Evolutionary conservation across 208 protist species (phyloP), one percentile per base, ranked within the genome.

Genomic region (Vickermania spadyakhi): DNA sequence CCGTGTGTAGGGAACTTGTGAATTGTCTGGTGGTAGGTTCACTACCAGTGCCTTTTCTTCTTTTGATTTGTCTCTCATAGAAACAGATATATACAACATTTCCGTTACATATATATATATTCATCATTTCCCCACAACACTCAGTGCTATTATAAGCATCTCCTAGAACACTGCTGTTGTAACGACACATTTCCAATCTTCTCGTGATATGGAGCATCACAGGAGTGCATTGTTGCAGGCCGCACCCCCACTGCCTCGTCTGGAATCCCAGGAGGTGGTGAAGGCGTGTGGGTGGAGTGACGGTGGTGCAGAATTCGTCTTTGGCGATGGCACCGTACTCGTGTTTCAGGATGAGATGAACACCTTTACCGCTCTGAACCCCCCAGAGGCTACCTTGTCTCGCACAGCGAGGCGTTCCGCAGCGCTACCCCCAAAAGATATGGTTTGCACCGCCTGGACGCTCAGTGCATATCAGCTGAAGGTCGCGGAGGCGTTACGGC

Each of bases 321-420:
- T 75, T 61, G 75, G 67, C n/a, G 87, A 94, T 58, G 81, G 84
- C 52, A 86, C 83, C 11, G 75, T 94, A 1, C 68, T 94, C 18
- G 81, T 81, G 13, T 94, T 94, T 53, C 66, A 71, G 23, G 81
- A 94, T 62, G 22, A 75, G 52, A 94, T 94, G 87, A 77, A 84
- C 72, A 91, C 84, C 7, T 91, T 90, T 59, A 84, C 89, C 18
- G 79, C 79, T 14, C 67, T 93, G 18, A 54, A 51, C 36, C 61
- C 64, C 22, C 55, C 36, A 2, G 61, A 2, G 2, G 55, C 56
- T 22, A 54, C 29, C 25, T 55, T 41, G 4, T 59, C 55, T 7
- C 7, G n/a, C 11, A 29, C 55, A 21, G 25, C 55, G 18, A 45
- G 26, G 13, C 4, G 31, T 52, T 18, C 41, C 23, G 29, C 23